These are phyloP conservation scores for Bassia scoparia DNA, from an alignment of 148 eudicot species.

Conservation along the genomic window DNA sequence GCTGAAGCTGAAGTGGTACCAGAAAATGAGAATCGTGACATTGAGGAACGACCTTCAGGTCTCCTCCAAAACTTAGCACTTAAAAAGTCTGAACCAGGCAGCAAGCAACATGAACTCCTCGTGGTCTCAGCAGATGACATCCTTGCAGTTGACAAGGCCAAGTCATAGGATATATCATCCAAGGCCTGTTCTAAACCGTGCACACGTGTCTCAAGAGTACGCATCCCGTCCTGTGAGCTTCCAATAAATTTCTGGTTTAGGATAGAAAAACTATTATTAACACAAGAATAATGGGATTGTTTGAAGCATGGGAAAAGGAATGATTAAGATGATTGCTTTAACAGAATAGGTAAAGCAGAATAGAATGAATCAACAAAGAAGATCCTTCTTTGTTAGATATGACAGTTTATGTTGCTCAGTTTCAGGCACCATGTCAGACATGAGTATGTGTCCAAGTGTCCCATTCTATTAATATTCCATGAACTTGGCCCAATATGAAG, in stretches of 20 bases:
- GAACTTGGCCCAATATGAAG: too few relatives aligned
- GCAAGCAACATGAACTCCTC: slow-evolving; percentile 58
- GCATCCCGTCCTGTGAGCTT: slow-evolving; percentile 81
- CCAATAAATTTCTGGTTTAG: slow-evolving; percentile 66
- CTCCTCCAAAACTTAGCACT: slow-evolving; percentile 80
- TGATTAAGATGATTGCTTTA: not conserved
- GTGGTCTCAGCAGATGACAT: slow-evolving; percentile 49
- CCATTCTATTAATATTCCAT: too few relatives aligned
- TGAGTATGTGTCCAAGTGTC: too few relatives aligned
- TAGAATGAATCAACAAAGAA: not conserved
- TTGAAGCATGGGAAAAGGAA: not conserved
- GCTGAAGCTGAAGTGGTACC: slow-evolving; percentile 29
- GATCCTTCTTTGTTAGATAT: not conserved
- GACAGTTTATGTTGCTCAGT: too few relatives aligned
- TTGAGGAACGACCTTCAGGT: slow-evolving; percentile 39
- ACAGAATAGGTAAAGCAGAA: not conserved
- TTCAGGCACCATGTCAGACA: too few relatives aligned
- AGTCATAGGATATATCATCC: slow-evolving; percentile 81
- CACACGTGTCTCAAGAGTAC: slow-evolving; percentile 76
- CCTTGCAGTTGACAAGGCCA: slow-evolving; percentile 66
- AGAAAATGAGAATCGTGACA: slow-evolving; percentile 43
- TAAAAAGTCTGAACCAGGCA: slow-evolving; percentile 75
- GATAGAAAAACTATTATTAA: slow-evolving; percentile 2
- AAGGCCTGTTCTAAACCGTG: slow-evolving; percentile 78
- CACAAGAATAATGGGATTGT: slow-evolving; percentile 8